phyloP scores from a whole-genome alignment of 495 filamentous ascomycete species.

The Aspergillus baeticus region DNA sequence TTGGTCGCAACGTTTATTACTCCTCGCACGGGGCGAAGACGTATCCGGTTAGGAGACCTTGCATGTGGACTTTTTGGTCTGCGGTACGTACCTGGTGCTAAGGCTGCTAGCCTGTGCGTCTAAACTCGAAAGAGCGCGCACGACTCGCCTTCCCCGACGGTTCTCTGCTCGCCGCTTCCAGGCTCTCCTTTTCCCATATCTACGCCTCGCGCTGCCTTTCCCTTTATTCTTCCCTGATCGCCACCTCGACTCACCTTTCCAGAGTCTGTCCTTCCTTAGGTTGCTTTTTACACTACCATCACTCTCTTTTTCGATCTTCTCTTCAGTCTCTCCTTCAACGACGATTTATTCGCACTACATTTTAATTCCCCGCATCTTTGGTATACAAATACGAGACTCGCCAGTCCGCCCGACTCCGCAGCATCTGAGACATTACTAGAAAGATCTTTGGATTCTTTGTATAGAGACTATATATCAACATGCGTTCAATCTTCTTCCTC shows the following conservation, averaged over 20 bases:
- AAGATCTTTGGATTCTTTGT: slow-evolving; percentile 6
- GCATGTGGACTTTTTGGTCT: not conserved
- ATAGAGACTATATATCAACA: slow-evolving; percentile 27
- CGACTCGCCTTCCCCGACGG: not conserved
- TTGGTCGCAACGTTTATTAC: not conserved
- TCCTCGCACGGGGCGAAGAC: not conserved
- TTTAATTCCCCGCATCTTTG: slow-evolving; percentile 10
- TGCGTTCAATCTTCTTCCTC: slow-evolving; percentile 42
- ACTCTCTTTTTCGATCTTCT: slow-evolving; percentile 7
- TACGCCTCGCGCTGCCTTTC: slow-evolving; percentile 6
- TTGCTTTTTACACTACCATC: slow-evolving; percentile 11
- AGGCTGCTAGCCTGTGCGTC: not conserved
- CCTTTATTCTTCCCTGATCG: slow-evolving; percentile 1
- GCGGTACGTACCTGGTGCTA: slow-evolving; percentile 4
- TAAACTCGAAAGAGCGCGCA: not conserved
- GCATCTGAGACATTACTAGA: slow-evolving; percentile 9
- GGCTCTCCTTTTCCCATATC: slow-evolving; percentile 12
- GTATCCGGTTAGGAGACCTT: too few relatives aligned
- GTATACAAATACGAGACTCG: slow-evolving; percentile 13
- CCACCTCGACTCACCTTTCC: slow-evolving; percentile 2
- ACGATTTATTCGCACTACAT: not conserved
- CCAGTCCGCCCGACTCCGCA: slow-evolving; percentile 1
- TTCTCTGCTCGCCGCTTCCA: not conserved
- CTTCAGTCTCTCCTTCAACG: slow-evolving; percentile 10
- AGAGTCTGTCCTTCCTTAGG: slow-evolving; percentile 14